Evolutionary conservation across 306 rosid species (phyloP).

Genomic region (Cicer yamashitae): DNA sequence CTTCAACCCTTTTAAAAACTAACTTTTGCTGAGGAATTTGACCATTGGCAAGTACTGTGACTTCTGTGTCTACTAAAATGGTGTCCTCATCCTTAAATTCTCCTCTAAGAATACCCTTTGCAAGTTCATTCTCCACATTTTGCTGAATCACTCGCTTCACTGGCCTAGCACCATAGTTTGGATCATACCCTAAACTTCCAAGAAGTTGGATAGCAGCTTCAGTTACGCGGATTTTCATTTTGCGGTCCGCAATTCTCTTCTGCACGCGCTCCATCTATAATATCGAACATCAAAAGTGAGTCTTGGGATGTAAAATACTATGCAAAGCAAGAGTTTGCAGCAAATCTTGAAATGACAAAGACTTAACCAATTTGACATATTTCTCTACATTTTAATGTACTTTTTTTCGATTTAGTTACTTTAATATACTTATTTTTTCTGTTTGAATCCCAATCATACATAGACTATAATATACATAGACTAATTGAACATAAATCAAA

Average conservation of each 20-base stretch:
- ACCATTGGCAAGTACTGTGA: slow-evolving; percentile 75
- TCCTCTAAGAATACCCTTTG: slow-evolving; percentile 91
- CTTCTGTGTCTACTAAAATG: slow-evolving; percentile 77
- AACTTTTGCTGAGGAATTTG: slow-evolving; percentile 89
- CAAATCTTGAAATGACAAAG: neutral
- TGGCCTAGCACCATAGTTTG: slow-evolving; percentile 96
- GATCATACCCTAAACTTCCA: slow-evolving; percentile 90
- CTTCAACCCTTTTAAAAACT: slow-evolving; percentile 59
- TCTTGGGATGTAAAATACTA: slow-evolving; percentile 1
- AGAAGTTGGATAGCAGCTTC: slow-evolving; percentile 89
- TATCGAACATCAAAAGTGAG: neutral
- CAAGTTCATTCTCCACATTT: slow-evolving; percentile 88
- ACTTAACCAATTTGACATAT: too few species aligned
- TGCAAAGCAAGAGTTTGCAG: neutral
- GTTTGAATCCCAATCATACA: neutral
- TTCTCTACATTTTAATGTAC: neutral
- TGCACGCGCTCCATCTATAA: slow-evolving; percentile 90
- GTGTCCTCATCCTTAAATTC: slow-evolving; percentile 90
- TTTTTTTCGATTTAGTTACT: neutral
- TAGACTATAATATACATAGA: neutral
- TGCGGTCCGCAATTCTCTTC: slow-evolving; percentile 83
- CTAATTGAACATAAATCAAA: neutral
- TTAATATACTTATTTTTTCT: neutral
- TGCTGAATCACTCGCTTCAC: slow-evolving; percentile 98
- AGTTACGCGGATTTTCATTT: slow-evolving; percentile 75